phyloP scores from a whole-genome alignment of 805 yeast genomes.

The Nakazawaea peltata region DNA sequence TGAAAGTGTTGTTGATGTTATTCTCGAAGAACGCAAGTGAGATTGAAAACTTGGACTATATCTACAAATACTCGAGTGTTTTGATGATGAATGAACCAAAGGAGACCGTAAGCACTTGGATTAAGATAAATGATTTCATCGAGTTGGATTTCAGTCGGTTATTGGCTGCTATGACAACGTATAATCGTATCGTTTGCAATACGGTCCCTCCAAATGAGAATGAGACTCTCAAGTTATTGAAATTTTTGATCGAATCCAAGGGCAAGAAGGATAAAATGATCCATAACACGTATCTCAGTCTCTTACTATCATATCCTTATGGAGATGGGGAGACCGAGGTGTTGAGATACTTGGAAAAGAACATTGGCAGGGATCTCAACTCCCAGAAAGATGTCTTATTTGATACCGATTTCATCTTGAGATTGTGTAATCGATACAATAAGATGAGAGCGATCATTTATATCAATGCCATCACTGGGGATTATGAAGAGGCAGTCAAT shows the following conservation, averaged over 20 bases:
- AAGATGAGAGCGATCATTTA: slow-evolving; percentile 61
- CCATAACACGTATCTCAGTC: slow-evolving; percentile 63
- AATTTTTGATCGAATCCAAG: slow-evolving; percentile 39
- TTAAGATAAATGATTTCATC: slow-evolving; percentile 29
- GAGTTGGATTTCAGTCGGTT: slow-evolving; percentile 51
- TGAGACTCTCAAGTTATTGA: slow-evolving; percentile 59
- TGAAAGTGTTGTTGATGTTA: slow-evolving; percentile 45
- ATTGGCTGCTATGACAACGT: slow-evolving; percentile 69
- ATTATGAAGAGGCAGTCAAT: slow-evolving; percentile 74
- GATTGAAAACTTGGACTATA: slow-evolving; percentile 20
- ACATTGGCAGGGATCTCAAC: slow-evolving; percentile 3
- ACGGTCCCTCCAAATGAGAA: slow-evolving; percentile 37
- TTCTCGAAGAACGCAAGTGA: slow-evolving; percentile 29
- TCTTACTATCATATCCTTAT: slow-evolving; percentile 45
- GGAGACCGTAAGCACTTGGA: slow-evolving; percentile 74
- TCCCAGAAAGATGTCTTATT: slow-evolving; percentile 26
- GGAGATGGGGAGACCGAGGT: slow-evolving; percentile 36
- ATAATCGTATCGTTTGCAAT: slow-evolving; percentile 38
- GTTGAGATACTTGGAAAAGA: slow-evolving; percentile 38
- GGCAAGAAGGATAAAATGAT: slow-evolving; percentile 37
- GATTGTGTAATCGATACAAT: slow-evolving; percentile 58
- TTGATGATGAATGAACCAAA: slow-evolving; percentile 61
- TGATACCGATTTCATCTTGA: slow-evolving; percentile 67
- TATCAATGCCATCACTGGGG: slow-evolving; percentile 58
- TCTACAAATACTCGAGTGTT: slow-evolving; percentile 64